Percentiles rank a stretch among this genome's conserved stretches.
phyloP scores from a whole-genome alignment of 1,284 basidiomycete genomes.

The Sanghuangporus baumii region DNA sequence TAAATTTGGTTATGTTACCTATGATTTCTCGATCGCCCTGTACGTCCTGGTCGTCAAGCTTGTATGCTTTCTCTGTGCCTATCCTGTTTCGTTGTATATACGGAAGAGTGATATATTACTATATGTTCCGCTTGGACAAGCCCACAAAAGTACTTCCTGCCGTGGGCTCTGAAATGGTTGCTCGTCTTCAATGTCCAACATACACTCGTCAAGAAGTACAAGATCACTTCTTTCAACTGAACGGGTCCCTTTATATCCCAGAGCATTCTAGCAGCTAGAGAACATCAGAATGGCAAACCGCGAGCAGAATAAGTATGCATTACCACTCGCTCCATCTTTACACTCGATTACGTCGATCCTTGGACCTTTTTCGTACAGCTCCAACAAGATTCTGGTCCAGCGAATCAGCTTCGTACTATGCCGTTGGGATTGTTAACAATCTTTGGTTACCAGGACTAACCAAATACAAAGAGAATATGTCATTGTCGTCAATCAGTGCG shows the following conservation, averaged over 20 bases:
- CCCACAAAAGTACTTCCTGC: too few species aligned
- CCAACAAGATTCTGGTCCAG: background rate
- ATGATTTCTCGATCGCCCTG: too few species aligned
- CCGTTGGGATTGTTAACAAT: background rate
- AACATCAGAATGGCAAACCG: background rate
- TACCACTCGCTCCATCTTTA: background rate
- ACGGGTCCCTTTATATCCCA: background rate
- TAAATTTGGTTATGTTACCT: background rate
- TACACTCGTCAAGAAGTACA: background rate
- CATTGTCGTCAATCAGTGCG: background rate
- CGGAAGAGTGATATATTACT: too few species aligned
- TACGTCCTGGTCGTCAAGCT: too few species aligned
- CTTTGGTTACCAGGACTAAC: background rate
- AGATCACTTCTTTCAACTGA: background rate
- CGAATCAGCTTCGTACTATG: background rate
- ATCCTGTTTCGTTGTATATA: too few species aligned
- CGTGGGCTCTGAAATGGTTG: too few species aligned
- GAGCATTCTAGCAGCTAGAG: background rate
- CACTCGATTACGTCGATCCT: background rate
- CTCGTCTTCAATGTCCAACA: too few species aligned
- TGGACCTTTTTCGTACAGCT: background rate
- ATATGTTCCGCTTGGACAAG: too few species aligned
- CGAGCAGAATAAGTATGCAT: background rate
- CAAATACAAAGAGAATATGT: background rate
- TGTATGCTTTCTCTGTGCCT: too few species aligned